These are phyloP conservation scores for Lentithecium fluviatile DNA, from an alignment of 495 filamentous ascomycete species.

Conservation along the genomic window DNA sequence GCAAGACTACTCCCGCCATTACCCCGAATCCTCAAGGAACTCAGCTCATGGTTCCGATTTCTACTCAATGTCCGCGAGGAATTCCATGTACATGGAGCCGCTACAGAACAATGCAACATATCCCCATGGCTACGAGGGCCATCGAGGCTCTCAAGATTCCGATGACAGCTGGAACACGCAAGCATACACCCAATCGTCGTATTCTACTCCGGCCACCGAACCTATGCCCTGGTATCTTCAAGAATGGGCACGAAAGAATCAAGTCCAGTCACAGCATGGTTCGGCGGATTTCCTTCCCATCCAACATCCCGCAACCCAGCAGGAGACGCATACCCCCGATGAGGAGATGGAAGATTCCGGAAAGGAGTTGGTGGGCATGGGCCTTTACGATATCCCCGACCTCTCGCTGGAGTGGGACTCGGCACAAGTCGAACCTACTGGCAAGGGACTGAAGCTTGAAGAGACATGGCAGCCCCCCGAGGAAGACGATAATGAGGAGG, in stretches of 20 bases:
- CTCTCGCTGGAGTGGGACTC: slow-evolving; percentile 43
- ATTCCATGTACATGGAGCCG: slow-evolving; percentile 20
- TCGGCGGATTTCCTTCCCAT: slow-evolving; percentile 34
- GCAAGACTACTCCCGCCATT: slow-evolving; percentile 6
- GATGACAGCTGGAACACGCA: slow-evolving; percentile 20
- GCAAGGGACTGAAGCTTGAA: slow-evolving; percentile 79
- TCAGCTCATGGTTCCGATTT: slow-evolving; percentile 27
- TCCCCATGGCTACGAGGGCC: background rate
- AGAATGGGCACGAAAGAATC: slow-evolving; percentile 28
- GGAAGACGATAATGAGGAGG: slow-evolving; percentile 58
- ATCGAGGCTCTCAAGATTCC: slow-evolving; percentile 19
- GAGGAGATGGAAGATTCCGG: slow-evolving; percentile 26
- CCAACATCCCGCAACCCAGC: slow-evolving; percentile 24
- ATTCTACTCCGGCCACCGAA: slow-evolving; percentile 23
- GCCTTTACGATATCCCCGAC: slow-evolving; percentile 72
- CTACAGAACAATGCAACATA: slow-evolving; percentile 4
- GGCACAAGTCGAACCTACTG: slow-evolving; percentile 43
- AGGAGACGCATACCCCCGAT: slow-evolving; percentile 9
- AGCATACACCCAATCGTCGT: slow-evolving; percentile 23
- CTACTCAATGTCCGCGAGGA: slow-evolving; percentile 30
- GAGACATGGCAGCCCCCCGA: slow-evolving; percentile 76
- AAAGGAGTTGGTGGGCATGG: slow-evolving; percentile 77
- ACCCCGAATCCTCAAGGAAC: slow-evolving; percentile 14
- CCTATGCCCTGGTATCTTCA: slow-evolving; percentile 34
- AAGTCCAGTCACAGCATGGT: slow-evolving; percentile 20